Evolutionary conservation across 2,329 filamentous ascomycete genomes (phyloP).

Genomic region (Claviceps spartinae): DNA sequence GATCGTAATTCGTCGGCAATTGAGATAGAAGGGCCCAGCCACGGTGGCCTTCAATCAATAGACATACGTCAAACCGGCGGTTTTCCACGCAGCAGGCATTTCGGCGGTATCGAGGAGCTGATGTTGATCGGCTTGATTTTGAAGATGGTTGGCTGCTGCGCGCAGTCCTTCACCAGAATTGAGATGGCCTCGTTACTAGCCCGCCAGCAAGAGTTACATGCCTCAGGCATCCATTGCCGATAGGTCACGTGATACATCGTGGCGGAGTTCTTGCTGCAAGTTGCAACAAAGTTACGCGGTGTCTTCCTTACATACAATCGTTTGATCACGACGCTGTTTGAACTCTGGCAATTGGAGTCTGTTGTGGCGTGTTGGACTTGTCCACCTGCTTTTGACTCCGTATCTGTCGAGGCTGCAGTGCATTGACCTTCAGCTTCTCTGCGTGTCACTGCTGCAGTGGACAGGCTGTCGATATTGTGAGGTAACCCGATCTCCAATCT

Average conservation of each 20-base stretch:
- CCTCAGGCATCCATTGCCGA: constrained; percentile 17
- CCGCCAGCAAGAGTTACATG: constrained; percentile 12
- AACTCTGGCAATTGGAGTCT: no score
- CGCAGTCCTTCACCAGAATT: constrained; percentile 23
- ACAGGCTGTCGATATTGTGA: no score
- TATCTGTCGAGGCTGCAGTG: no score
- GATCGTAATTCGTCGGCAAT: background rate
- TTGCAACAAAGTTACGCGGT: no score
- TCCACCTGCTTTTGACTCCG: no score
- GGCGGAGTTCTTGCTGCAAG: background rate
- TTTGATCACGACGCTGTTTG: no score
- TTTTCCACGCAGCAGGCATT: constrained; percentile 98
- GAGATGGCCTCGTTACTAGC: constrained; percentile 11
- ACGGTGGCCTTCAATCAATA: constrained; percentile 18
- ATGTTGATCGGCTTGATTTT: constrained; percentile 12
- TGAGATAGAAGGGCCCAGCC: background rate
- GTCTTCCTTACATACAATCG: no score
- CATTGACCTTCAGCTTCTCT: no score
- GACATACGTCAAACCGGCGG: constrained; percentile 86
- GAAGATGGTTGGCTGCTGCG: constrained; percentile 20
- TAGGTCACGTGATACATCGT: constrained; percentile 9
- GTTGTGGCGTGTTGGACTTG: no score
- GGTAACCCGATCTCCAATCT: no score
- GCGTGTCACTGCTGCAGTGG: no score
- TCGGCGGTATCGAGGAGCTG: constrained; percentile 34